phyloP scores from a whole-genome alignment of 1,139 yeast species.

The Geotrichum histeridarum region DNA sequence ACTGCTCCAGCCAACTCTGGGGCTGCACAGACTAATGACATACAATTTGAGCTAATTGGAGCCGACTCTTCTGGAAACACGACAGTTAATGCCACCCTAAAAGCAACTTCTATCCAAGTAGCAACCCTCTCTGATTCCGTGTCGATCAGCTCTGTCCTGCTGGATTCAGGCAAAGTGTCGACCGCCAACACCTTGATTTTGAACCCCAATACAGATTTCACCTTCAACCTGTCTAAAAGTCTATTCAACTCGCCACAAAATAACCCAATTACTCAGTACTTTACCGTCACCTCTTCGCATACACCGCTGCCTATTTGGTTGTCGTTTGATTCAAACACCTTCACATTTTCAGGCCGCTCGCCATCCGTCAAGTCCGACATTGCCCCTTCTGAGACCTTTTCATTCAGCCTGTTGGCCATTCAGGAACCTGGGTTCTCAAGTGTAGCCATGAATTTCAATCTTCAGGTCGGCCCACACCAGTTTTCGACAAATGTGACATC shows the following conservation, averaged over 20 bases:
- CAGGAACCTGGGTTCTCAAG: conserved; percentile 75
- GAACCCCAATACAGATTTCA: conserved; percentile 60
- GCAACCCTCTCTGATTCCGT: conserved; percentile 26
- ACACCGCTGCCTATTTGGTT: conserved; percentile 93
- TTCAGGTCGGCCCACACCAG: conserved; percentile 83
- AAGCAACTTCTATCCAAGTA: conserved; percentile 44
- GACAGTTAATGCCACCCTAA: conserved; percentile 48
- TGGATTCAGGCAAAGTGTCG: conserved; percentile 39
- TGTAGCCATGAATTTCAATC: conserved; percentile 60
- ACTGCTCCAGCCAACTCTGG: conserved; percentile 47
- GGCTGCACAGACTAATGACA: conserved; percentile 24
- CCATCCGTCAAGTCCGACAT: conserved; percentile 78
- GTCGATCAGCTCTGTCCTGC: conserved; percentile 23
- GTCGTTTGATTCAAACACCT: conserved; percentile 47
- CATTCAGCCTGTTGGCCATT: conserved; percentile 72
- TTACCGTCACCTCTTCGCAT: conserved; percentile 75
- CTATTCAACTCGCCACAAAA: conserved; percentile 51
- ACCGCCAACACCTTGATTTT: conserved; percentile 59
- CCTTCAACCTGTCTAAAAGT: conserved; percentile 51
- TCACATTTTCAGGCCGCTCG: conserved; percentile 81
- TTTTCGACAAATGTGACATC: conserved; percentile 55
- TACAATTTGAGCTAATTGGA: conserved; percentile 53
- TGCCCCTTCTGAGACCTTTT: conserved; percentile 78
- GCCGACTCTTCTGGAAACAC: conserved; percentile 51
- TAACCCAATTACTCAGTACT: conserved; percentile 56